Conservation (phyloP, 768 basidiomycete species). For the Cystofilobasidium ferigula region DNA sequence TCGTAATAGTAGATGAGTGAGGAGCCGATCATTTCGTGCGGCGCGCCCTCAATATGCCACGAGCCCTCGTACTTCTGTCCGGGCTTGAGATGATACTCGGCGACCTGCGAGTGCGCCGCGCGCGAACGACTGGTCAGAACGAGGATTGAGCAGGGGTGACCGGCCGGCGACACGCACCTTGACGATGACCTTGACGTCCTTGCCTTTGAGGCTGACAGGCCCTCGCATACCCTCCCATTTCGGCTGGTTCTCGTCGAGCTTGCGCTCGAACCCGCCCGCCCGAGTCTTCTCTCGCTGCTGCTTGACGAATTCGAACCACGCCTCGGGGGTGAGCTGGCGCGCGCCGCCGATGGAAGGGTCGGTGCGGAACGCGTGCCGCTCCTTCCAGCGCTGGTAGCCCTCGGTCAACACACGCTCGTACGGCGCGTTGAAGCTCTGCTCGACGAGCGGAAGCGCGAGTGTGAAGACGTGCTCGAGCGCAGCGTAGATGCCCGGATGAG, state of each 20-base stretch:
- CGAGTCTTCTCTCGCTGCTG: slow-evolving; percentile 12
- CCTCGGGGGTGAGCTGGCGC: not conserved
- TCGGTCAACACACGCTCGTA: not conserved
- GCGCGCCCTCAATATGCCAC: slow-evolving; percentile 25
- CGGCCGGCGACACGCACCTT: slow-evolving; percentile 8
- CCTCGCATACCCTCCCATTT: not conserved
- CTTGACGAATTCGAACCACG: slow-evolving; percentile 3
- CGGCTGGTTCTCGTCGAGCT: not conserved
- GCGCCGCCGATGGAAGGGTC: not conserved
- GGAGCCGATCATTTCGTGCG: slow-evolving; percentile 22
- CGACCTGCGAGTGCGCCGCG: no score
- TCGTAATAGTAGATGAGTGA: slow-evolving; percentile 25
- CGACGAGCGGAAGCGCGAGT: slow-evolving; percentile 20
- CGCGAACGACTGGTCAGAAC: no score
- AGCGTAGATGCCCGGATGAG: slow-evolving; percentile 9
- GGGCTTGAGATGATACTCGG: slow-evolving; percentile 20
- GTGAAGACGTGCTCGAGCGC: slow-evolving; percentile 22
- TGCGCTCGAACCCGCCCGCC: not conserved
- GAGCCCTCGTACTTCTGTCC: slow-evolving; percentile 20
- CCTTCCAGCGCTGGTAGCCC: slow-evolving; percentile 12
- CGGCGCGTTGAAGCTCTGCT: slow-evolving; percentile 3
- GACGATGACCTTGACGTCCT: slow-evolving; percentile 23
- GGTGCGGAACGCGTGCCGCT: not conserved
- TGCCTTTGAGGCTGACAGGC: slow-evolving; percentile 1
- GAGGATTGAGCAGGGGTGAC: not conserved